Evolutionary conservation across 306 rosid species (phyloP).

Genomic region (Glycine latifolia): DNA sequence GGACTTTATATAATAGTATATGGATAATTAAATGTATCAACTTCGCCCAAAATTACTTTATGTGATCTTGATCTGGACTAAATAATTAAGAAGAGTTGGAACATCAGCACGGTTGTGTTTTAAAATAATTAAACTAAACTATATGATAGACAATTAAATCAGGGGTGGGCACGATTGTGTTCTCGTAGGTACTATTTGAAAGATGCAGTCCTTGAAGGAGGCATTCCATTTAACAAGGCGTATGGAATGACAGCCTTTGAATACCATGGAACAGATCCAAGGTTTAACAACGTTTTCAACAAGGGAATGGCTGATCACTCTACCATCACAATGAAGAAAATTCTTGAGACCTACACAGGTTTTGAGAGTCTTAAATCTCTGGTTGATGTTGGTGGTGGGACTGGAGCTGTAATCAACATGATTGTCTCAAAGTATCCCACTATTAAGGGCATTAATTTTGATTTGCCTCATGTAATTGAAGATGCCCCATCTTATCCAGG

Average conservation of each 20-base stretch:
- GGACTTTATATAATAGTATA: background rate
- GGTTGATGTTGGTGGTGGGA: constrained; percentile 95
- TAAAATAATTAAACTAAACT: no score
- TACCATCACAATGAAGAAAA: constrained; percentile 84
- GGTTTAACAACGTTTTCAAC: constrained; percentile 94
- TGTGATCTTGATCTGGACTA: no score
- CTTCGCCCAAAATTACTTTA: background rate
- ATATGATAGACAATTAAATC: no score
- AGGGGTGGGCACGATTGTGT: background rate
- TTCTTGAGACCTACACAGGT: constrained; percentile 75
- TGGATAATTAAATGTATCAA: background rate
- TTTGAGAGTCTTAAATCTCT: constrained; percentile 79
- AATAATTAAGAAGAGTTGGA: no score
- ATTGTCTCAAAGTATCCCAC: constrained; percentile 84
- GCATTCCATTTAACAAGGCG: constrained; percentile 93
- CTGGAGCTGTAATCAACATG: constrained; percentile 77
- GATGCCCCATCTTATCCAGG: constrained; percentile 87
- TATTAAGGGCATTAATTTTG: constrained; percentile 86
- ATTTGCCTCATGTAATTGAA: constrained; percentile 87
- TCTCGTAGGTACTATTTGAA: constrained; percentile 79
- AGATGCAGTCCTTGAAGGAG: constrained; percentile 87
- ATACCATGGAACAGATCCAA: constrained; percentile 78
- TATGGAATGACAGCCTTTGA: constrained; percentile 85
- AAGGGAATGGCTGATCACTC: constrained; percentile 89
- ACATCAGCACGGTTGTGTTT: no score